phyloP scores from a whole-genome alignment of 192 early-diverging fungal species.

The Geranomyces variabilis region DNA sequence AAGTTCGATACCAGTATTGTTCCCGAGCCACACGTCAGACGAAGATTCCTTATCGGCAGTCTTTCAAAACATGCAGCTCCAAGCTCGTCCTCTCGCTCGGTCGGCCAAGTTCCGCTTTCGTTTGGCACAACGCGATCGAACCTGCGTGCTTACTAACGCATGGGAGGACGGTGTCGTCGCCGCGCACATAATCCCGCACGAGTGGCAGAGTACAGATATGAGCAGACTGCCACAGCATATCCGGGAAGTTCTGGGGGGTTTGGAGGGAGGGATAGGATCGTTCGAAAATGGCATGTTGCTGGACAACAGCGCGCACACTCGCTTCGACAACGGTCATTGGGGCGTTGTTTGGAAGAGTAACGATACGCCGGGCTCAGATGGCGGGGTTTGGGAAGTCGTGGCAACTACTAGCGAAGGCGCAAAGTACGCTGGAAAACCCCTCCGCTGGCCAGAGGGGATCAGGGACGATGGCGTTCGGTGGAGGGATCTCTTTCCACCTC shows the following conservation, averaged over 20 bases:
- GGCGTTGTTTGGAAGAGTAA: conserved; percentile 11
- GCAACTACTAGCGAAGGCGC: conserved; percentile 10
- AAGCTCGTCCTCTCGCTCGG: conserved; percentile 12
- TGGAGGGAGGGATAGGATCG: conserved; percentile 12
- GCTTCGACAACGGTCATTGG: conserved; percentile 13
- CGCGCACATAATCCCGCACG: conserved; percentile 10
- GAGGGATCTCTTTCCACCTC: conserved; percentile 11
- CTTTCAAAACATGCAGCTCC: conserved; percentile 10
- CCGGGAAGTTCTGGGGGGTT: conserved; percentile 12
- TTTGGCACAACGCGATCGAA: conserved; percentile 14
- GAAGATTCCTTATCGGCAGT: neutral
- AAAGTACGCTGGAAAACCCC: conserved; percentile 11
- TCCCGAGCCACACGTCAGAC: conserved; percentile 10
- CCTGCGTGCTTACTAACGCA: conserved; percentile 10
- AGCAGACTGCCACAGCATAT: conserved; percentile 13
- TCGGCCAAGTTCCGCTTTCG: conserved; percentile 11
- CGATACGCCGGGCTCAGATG: conserved; percentile 10
- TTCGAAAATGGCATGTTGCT: conserved; percentile 13
- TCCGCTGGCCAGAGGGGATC: conserved; percentile 11
- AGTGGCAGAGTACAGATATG: conserved; percentile 10
- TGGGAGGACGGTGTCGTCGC: conserved; percentile 12
- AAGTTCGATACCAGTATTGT: conserved; percentile 13
- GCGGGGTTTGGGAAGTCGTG: conserved; percentile 14
- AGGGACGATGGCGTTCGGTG: conserved; percentile 14
- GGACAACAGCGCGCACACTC: conserved; percentile 3